Evolutionary conservation across 163 green algal species (phyloP).

Genomic region (Scenedesmus sp.): DNA sequence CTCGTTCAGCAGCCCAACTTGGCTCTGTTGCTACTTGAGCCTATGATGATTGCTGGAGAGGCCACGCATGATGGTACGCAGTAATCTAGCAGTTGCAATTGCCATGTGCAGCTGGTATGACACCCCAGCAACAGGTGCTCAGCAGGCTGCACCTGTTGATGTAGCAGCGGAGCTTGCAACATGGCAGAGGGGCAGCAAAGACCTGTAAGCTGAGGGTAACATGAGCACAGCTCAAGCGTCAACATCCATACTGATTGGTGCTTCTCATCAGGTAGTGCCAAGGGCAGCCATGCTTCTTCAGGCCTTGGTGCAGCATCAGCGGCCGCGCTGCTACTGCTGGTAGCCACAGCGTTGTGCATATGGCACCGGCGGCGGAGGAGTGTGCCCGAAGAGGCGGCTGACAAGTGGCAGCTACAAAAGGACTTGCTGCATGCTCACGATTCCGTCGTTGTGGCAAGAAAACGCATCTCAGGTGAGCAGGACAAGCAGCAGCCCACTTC

Average conservation of each 20-base stretch:
- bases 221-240: not conserved
- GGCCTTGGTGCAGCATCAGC: not conserved
- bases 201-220: not conserved
- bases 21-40: not conserved
- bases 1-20: not conserved
- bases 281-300: not conserved
- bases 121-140: no score
- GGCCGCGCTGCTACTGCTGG: not conserved
- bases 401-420: not conserved
- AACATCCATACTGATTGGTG: not conserved
- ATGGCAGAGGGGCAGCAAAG: not conserved
- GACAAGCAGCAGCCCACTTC: not conserved
- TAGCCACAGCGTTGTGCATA: not conserved
- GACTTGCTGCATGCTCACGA: conserved; percentile 15
- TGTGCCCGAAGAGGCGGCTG: conserved; percentile 2
- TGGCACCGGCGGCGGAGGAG: not conserved
- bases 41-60: not conserved
- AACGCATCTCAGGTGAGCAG: not conserved
- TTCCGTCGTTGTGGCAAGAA: conserved; percentile 11
- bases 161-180: not conserved
- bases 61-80: not conserved
- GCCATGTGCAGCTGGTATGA: not conserved
- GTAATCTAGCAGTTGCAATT: not conserved
- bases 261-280: not conserved
- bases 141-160: not conserved